Percentiles rank a stretch among this genome's conserved stretches.
Conservation (phyloP, 495 filamentous ascomycete species). For the Achaetomiella virescens region DNA sequence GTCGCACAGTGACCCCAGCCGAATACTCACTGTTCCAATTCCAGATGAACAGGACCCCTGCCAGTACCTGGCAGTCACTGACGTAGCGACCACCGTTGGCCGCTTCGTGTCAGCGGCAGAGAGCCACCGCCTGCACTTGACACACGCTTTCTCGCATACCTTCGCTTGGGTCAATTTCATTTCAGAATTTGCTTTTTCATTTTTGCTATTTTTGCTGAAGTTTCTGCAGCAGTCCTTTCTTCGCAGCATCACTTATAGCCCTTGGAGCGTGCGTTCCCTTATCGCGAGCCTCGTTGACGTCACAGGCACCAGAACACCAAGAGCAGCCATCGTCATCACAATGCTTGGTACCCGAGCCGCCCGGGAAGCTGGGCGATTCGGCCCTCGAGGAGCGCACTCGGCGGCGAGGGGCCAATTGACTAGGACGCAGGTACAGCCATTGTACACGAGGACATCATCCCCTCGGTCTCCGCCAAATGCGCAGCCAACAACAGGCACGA, state of each 20-base stretch:
- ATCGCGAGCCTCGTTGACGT: slow-evolving; percentile 1
- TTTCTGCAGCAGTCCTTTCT: background rate
- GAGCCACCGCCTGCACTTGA: no score
- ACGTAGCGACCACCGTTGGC: background rate
- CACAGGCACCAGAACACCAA: background rate
- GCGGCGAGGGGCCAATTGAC: background rate
- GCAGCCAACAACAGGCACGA: background rate
- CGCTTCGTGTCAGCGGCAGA: background rate
- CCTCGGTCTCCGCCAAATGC: background rate
- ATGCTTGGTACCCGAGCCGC: slow-evolving; percentile 12
- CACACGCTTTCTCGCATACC: no score
- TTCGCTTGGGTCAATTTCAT: background rate
- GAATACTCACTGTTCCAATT: no score
- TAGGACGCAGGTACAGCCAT: slow-evolving; percentile 2
- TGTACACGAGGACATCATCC: slow-evolving; percentile 9
- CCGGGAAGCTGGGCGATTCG: slow-evolving; percentile 6
- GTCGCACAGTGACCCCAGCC: no score
- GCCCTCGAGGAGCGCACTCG: background rate
- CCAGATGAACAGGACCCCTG: no score
- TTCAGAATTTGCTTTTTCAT: background rate
- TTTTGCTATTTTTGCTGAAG: background rate
- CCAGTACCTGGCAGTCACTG: background rate
- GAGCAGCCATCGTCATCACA: background rate
- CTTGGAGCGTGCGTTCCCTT: background rate
- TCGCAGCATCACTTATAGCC: background rate